Conservation (phyloP, 2,329 filamentous ascomycete species). For the Raffaelea albimanens region DNA sequence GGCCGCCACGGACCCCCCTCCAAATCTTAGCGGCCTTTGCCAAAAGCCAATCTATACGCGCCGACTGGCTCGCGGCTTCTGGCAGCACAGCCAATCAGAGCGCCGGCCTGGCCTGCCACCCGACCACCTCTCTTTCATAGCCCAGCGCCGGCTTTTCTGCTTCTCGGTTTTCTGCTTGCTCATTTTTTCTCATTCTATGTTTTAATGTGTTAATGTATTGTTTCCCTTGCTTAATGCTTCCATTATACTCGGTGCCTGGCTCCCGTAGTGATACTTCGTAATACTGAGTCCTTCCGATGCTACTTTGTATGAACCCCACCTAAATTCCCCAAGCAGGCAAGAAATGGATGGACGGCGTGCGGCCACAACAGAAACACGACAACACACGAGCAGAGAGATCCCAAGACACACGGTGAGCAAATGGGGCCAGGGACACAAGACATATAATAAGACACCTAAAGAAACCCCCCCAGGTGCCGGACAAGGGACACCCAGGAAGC, state of each 20-base stretch:
- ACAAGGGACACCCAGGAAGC: too few species aligned
- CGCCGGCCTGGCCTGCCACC: background rate
- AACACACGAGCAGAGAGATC: too few species aligned
- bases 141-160: background rate
- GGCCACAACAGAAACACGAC: background rate
- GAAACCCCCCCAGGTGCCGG: too few species aligned
- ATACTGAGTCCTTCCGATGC: too few species aligned
- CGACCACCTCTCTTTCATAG: background rate
- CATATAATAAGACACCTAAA: too few species aligned
- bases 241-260: too few species aligned
- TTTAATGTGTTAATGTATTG: background rate
- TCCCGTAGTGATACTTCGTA: too few species aligned
- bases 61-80: constrained; percentile 32
- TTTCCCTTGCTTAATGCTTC: background rate
- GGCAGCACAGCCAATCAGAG: constrained; percentile 33
- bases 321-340: background rate
- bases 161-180: background rate
- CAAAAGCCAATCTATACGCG: constrained; percentile 28
- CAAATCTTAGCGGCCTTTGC: too few species aligned
- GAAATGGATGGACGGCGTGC: background rate
- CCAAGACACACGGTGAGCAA: too few species aligned
- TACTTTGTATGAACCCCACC: too few species aligned
- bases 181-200: background rate
- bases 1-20: too few species aligned
- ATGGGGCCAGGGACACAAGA: too few species aligned